phyloP scores from a whole-genome alignment of 139 green algal genomes.

The Chlamydomonas sp. region DNA sequence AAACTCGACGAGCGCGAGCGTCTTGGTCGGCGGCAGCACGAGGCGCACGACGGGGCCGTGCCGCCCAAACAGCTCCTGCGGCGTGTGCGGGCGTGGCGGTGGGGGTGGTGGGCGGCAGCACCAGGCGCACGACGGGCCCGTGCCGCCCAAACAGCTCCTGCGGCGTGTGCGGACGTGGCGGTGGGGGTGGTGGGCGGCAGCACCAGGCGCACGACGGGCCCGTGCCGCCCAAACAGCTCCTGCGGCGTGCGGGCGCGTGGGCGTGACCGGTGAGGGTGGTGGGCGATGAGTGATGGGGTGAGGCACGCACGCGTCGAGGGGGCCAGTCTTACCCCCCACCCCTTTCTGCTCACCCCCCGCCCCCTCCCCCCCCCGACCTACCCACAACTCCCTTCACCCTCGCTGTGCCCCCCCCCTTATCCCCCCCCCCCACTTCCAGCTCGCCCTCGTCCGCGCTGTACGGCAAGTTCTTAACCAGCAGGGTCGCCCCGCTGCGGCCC shows the following conservation, averaged over 20 bases:
- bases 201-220: conserved; percentile 65
- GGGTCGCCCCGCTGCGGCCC: conserved; percentile 48
- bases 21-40: conserved; percentile 70
- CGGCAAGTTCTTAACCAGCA: conserved; percentile 97
- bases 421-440: no score
- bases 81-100: no score
- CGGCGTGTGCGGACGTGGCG: no score
- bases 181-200: conserved; percentile 75
- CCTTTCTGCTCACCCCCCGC: no score
- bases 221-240: conserved; percentile 48
- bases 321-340: no score
- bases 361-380: no score
- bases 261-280: no score
- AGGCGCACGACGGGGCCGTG: conserved; percentile 55
- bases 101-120: conserved; percentile 79
- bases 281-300: no score
- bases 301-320: no score
- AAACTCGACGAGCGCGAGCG: conserved; percentile 88
- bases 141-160: conserved; percentile 48
- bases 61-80: conserved; percentile 52
- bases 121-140: conserved; percentile 58
- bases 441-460: conserved; percentile 57
- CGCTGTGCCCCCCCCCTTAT: no score
- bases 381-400: no score
- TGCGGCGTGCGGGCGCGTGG: no score